phyloP scores from a whole-genome alignment of 2,329 filamentous ascomycete genomes.

The Clonostachys byssicola region DNA sequence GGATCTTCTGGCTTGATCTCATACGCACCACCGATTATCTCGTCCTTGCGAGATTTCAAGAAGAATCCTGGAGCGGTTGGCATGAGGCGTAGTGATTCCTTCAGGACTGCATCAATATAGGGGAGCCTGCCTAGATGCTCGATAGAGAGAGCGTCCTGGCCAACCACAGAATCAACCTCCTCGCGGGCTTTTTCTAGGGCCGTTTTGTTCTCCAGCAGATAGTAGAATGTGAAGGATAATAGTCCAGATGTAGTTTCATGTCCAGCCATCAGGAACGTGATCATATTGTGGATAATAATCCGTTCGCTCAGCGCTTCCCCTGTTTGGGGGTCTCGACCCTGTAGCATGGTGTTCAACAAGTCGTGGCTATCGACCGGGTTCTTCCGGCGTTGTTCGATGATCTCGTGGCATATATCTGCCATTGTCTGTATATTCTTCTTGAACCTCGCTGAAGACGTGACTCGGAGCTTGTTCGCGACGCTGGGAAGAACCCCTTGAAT shows the following conservation, averaged over 20 bases:
- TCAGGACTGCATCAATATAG: slow-evolving; percentile 54
- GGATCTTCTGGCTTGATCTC: too few relatives aligned
- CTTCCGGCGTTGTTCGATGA: slow-evolving; percentile 40
- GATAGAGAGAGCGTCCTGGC: slow-evolving; percentile 49
- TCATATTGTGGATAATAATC: slow-evolving; percentile 65
- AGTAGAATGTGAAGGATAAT: slow-evolving; percentile 61
- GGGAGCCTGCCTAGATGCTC: slow-evolving; percentile 61
- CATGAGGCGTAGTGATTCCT: slow-evolving; percentile 1
- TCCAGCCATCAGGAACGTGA: slow-evolving; percentile 68
- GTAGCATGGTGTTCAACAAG: slow-evolving; percentile 65
- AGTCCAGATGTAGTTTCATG: slow-evolving; percentile 70
- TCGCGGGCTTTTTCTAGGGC: slow-evolving; percentile 56
- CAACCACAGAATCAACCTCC: slow-evolving; percentile 64
- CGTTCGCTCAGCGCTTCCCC: slow-evolving; percentile 59
- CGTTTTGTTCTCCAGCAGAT: slow-evolving; percentile 59
- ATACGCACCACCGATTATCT: too few relatives aligned
- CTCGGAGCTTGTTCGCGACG: neutral
- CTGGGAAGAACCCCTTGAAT: neutral
- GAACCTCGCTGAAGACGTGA: slow-evolving; percentile 44
- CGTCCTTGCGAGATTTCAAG: slow-evolving; percentile 20
- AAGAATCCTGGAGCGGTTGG: neutral
- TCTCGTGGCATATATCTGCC: slow-evolving; percentile 48
- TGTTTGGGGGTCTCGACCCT: slow-evolving; percentile 60
- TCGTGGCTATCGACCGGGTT: slow-evolving; percentile 53
- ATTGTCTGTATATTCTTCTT: slow-evolving; percentile 49